phyloP scores from a whole-genome alignment of 352 stramenopile species.

The Lagenidium giganteum region DNA sequence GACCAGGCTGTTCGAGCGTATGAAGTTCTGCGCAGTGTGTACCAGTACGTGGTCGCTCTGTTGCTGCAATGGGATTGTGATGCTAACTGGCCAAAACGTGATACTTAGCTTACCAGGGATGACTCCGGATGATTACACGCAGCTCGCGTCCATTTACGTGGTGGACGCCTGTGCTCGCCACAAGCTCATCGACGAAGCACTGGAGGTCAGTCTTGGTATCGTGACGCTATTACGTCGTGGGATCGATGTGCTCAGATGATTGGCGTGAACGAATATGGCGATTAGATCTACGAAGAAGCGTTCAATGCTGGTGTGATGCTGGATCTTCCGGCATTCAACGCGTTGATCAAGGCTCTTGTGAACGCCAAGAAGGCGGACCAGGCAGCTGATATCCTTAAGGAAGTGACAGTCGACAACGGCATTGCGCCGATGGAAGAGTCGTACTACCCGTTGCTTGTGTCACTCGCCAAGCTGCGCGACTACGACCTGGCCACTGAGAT shows the following conservation, averaged over 20 bases:
- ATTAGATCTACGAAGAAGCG: conserved; percentile 25
- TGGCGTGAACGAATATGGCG: background rate
- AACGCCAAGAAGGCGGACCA: conserved; percentile 19
- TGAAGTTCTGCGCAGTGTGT: conserved; percentile 38
- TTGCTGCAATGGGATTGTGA: background rate
- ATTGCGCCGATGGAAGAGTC: conserved; percentile 18
- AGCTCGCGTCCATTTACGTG: conserved; percentile 63
- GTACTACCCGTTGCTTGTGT: conserved; percentile 18
- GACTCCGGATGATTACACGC: conserved; percentile 48
- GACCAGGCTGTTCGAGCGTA: conserved; percentile 20
- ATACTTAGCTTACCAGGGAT: conserved; percentile 21
- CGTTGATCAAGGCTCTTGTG: conserved; percentile 20
- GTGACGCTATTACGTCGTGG: no score
- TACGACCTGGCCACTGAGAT: conserved; percentile 13
- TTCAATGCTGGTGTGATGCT: conserved; percentile 22
- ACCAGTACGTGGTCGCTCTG: conserved; percentile 8
- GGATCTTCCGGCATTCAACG: conserved; percentile 25
- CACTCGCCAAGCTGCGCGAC: conserved; percentile 15
- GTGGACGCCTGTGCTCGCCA: conserved; percentile 57
- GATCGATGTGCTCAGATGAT: background rate
- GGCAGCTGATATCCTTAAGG: conserved; percentile 15
- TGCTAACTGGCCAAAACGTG: background rate
- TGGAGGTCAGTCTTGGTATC: conserved; percentile 50
- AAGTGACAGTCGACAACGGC: conserved; percentile 17
- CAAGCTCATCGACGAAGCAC: conserved; percentile 42